Conservation (phyloP, 495 filamentous ascomycete species). For the Aspergillus cristatus region DNA sequence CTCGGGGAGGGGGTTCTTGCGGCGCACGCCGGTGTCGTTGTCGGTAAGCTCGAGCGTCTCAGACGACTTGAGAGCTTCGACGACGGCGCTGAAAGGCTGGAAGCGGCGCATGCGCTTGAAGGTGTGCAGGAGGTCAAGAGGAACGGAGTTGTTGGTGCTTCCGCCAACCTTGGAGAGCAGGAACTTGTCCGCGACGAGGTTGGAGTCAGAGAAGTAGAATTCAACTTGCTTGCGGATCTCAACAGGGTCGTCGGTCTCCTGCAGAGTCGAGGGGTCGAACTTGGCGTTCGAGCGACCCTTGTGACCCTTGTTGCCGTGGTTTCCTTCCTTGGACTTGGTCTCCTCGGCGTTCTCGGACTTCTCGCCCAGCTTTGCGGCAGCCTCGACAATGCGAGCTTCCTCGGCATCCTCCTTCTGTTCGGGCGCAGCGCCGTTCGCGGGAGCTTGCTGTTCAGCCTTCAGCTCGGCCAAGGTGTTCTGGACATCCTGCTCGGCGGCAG, state of each 20-base stretch:
- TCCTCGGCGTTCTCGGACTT: conserved; percentile 31
- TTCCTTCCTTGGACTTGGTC: conserved; percentile 12
- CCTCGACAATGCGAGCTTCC: conserved; percentile 37
- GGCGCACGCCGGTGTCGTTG: conserved; percentile 59
- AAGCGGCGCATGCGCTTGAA: conserved; percentile 96
- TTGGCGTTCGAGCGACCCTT: conserved; percentile 41
- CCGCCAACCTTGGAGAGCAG: conserved; percentile 69
- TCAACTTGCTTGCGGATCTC: conserved; percentile 86
- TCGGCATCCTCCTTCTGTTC: conserved; percentile 27
- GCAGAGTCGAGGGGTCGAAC: conserved; percentile 53
- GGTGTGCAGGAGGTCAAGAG: conserved; percentile 61
- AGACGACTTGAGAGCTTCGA: conserved; percentile 71
- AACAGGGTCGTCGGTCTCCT: conserved; percentile 60
- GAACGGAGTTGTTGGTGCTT: conserved; percentile 65
- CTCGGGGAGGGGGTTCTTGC: conserved; percentile 57
- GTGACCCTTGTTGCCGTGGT: conserved; percentile 12
- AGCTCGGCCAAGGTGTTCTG: conserved; percentile 39
- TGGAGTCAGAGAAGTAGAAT: conserved; percentile 94
- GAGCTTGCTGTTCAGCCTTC: conserved; percentile 28
- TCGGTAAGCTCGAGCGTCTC: conserved; percentile 58
- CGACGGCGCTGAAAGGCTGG: conserved; percentile 69
- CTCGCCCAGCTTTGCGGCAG: conserved; percentile 35
- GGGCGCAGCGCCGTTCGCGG: conserved; percentile 15
- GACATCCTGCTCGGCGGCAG: conserved; percentile 38
- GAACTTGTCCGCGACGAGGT: conserved; percentile 80